A percentile compares a stretch with the other conserved stretches of the same genome.
Evolutionary conservation across 371 early-diverging fungal genomes (phyloP).

Genomic region (Lichtheimia ornata): DNA sequence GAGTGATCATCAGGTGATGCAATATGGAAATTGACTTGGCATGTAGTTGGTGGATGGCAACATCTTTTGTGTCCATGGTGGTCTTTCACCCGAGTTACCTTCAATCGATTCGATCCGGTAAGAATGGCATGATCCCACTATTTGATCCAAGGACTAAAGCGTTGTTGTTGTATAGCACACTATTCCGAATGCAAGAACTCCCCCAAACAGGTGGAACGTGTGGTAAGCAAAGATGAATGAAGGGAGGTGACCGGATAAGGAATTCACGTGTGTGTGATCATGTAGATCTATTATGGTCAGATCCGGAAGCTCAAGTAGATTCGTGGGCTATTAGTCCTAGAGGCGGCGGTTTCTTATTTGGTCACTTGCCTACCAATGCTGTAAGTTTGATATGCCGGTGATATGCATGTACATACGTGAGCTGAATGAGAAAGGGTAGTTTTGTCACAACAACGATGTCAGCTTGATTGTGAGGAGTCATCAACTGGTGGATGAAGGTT

Average conservation of each 20-base stretch:
- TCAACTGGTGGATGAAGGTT: slow-evolving; percentile 97
- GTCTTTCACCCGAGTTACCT: slow-evolving; percentile 92
- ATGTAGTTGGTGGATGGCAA: slow-evolving; percentile 34
- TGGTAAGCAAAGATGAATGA: slow-evolving; percentile 24
- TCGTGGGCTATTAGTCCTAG: slow-evolving; percentile 98
- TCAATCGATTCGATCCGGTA: slow-evolving; percentile 54
- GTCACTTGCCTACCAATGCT: slow-evolving; percentile 88
- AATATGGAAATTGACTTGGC: background rate
- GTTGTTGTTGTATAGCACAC: slow-evolving; percentile 25
- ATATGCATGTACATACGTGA: background rate
- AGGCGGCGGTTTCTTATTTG: slow-evolving; percentile 99
- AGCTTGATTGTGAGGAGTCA: slow-evolving; percentile 95
- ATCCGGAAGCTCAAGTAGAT: slow-evolving; percentile 95
- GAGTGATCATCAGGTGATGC: background rate
- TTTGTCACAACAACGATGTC: slow-evolving; percentile 95
- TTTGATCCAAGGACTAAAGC: background rate
- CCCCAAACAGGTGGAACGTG: slow-evolving; percentile 53
- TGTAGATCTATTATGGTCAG: slow-evolving; percentile 97
- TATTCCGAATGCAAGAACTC: slow-evolving; percentile 53
- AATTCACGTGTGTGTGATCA: background rate
- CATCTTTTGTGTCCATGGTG: slow-evolving; percentile 98
- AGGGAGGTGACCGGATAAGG: background rate
- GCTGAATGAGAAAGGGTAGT: slow-evolving; percentile 49
- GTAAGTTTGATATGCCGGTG: slow-evolving; percentile 16
- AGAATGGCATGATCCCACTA: background rate